Evolutionary conservation across 2,329 filamentous ascomycete species (phyloP), one percentile per base, ranked within the genome.

Genomic region (Calonectria fujianensis): DNA sequence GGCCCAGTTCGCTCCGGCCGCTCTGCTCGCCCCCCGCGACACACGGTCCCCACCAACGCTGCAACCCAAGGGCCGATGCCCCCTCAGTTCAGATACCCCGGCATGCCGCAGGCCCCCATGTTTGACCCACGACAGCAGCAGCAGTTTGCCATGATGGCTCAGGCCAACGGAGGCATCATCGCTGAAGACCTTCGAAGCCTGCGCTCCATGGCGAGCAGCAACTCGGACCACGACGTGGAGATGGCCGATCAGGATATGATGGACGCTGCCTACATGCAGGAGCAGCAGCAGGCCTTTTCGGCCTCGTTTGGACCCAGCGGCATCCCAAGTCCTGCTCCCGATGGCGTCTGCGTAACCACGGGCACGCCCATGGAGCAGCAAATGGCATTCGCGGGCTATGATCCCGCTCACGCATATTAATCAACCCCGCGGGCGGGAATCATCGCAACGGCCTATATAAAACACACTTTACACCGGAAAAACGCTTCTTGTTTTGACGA

Each of bases 101-200:
- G 77, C 37, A 76, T 79, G 59, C 75, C 79, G 32, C 29, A 61
- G n/a, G 73, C 76, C 16, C 78, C 75, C n/a, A 81, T 82, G 76
- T 82, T 78, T 37, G 81, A 82, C 64, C 77, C 78, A 6, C 79
- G 80, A 24, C 82, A 83, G 37, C 81, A 82, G 45, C 78, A 82
- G 45, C 82, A 84, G 37, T 81, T 80, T 51, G 78, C 76, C 29
- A 82, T 83, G 80, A 81, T 82, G 80, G 57, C 78, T 29, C 78
- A 81, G 50, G 76, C 80, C 20, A 78, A 73, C 9, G 80, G 82
- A 2, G 83, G 83, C 16, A 85, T 85, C 73, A 84, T 85, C n/a
- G 82, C 84, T 4, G 84, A 85, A 59, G 84, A 85, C 61, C 75
- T 85, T 51, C 80, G 83, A 32, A 85, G 81, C 52, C 77, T 85